These are phyloP conservation scores for Tagetes patula DNA, from an alignment of 129 eudicot genomes.

Conservation along the genomic window DNA sequence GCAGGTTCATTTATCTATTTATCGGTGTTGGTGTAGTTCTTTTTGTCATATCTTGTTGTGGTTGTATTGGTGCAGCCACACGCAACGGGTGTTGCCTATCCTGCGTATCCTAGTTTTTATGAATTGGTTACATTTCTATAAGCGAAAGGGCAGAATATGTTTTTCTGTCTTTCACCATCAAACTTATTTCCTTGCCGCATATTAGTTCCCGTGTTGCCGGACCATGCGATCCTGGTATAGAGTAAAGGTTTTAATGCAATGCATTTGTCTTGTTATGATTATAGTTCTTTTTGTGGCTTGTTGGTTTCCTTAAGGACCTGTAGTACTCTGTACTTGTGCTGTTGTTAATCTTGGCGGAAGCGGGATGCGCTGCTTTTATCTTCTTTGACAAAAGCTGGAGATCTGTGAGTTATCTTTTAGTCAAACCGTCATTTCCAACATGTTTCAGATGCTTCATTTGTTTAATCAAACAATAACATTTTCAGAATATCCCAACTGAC, in stretches of 20 bases:
- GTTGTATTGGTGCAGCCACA: slow-evolving; percentile 72
- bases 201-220: slow-evolving; percentile 1
- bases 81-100: slow-evolving; percentile 74
- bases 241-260: not conserved
- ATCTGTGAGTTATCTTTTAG: slow-evolving; percentile 48
- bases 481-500: slow-evolving; percentile 79
- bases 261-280: not conserved
- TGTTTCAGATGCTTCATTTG: not conserved
- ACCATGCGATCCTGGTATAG: slow-evolving; percentile 4
- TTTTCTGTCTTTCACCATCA: not conserved
- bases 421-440: slow-evolving; percentile 8
- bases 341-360: slow-evolving; percentile 66
- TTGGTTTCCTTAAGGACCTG: slow-evolving; percentile 50
- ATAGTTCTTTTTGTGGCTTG: slow-evolving; percentile 4
- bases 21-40: slow-evolving; percentile 61
- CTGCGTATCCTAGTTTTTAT: slow-evolving; percentile 61
- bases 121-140: slow-evolving; percentile 4
- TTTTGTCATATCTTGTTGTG: slow-evolving; percentile 67
- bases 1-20: slow-evolving; percentile 83
- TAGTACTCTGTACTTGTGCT: slow-evolving; percentile 76
- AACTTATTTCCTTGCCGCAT: not conserved
- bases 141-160: not conserved
- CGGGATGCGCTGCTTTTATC: slow-evolving; percentile 80
- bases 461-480: slow-evolving; percentile 19
- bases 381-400: slow-evolving; percentile 82